These are phyloP conservation scores for Stagonosporopsis vannaccii DNA, from an alignment of 2,329 filamentous ascomycete genomes.

Conservation along the genomic window DNA sequence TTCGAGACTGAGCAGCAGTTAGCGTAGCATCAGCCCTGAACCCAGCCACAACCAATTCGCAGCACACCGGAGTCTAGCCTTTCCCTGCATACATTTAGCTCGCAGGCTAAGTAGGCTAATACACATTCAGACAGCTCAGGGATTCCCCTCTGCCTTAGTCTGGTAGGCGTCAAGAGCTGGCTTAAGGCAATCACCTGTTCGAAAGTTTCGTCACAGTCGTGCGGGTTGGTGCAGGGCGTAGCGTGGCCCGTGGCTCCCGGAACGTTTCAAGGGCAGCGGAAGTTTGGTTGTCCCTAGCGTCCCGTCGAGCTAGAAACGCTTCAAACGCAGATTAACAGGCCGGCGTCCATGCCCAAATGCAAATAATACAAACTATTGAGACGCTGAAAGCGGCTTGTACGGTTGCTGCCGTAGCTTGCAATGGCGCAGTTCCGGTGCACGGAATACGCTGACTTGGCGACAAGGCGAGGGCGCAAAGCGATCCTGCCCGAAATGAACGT, in stretches of 20 bases:
- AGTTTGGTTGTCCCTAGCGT: constrained; percentile 13
- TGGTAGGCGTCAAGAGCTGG: constrained; percentile 8
- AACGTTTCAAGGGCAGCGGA: neutral
- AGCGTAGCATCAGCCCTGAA: constrained; percentile 3
- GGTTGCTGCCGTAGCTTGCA: neutral
- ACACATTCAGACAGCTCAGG: neutral
- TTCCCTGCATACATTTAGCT: constrained; percentile 3
- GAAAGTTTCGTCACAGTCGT: neutral
- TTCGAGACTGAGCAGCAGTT: constrained; percentile 1
- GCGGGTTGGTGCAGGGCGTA: constrained; percentile 4
- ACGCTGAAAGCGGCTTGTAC: constrained; percentile 2
- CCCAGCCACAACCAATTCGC: constrained; percentile 6
- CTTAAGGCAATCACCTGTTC: constrained; percentile 5
- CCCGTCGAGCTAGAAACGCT: neutral
- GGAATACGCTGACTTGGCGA: neutral
- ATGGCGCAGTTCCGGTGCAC: neutral
- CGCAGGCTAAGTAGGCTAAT: neutral
- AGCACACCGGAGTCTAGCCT: constrained; percentile 3
- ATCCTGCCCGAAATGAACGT: neutral
- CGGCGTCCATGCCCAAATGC: neutral
- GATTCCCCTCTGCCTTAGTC: neutral
- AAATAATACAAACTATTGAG: neutral
- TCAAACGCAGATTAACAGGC: constrained; percentile 3
- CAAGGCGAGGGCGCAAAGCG: neutral
- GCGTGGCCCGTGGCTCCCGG: constrained; percentile 4